Evolutionary conservation across 176 grass and related monocot species (phyloP), one percentile per base, ranked within the genome.

Genomic region (Cenchrus fungigraminus): DNA sequence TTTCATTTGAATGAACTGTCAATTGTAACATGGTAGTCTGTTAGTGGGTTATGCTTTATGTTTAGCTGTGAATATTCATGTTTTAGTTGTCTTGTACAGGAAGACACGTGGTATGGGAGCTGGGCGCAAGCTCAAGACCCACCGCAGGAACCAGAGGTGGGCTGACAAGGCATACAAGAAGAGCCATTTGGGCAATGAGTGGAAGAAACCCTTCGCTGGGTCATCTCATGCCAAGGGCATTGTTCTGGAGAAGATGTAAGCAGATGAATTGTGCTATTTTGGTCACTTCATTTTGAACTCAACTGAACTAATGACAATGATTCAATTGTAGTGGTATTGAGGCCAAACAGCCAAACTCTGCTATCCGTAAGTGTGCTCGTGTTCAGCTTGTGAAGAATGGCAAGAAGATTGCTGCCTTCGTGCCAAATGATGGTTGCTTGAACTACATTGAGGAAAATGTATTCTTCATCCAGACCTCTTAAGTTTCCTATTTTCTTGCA

Each of bases 101-200:
- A 93, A 93, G 85, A 93, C 91, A 74, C 91, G 88, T 88, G 91
- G 91, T 87, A 93, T 93, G 88, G 91, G 81, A 93, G 87, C 88
- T 74, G 88, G 82, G 58, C 91, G 88, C 65, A 93, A 91, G 85
- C 85, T 93, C 77, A 93, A 90, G 85, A 91, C 87, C 68, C 88
- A 93, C 85, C 86, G 91, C 52, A 93, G 88, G 86, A 90, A 88
- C 82, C 88, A 90, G 54, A 82, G 91, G 77, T 93, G 91, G 88
- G 91, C 91, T 46, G 91, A 93, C 72, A 93, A 93, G 74, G 88
- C 88, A 54, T 93, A 93, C 88, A 93, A 93, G 85, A 93, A 93
- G 88, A 93, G 91, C 75, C 91, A 92, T 65, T 58, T 92, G 86
- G 90, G 90, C 9, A 92, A 89, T 14, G 90, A 92, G 74, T 92